These are phyloP conservation scores for Dimargaris xerosporica DNA, from an alignment of 192 early-diverging fungal species.

Conservation along the genomic window DNA sequence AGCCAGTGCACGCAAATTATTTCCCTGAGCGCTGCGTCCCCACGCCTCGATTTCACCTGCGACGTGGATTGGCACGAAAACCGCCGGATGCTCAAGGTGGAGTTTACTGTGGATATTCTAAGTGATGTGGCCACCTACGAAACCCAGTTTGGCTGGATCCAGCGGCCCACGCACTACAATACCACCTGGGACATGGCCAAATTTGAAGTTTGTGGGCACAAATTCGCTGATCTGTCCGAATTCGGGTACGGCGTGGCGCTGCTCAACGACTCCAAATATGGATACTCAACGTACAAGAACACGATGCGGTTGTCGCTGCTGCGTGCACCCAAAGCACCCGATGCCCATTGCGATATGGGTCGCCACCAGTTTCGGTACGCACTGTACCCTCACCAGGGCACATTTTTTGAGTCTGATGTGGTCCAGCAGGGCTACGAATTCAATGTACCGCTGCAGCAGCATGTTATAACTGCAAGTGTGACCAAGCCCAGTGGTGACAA, in stretches of 20 bases:
- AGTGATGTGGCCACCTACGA: constrained; percentile 87
- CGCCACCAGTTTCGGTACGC: constrained; percentile 78
- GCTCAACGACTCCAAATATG: constrained; percentile 95
- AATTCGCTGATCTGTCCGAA: constrained; percentile 93
- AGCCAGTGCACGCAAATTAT: constrained; percentile 64
- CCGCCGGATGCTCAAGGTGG: constrained; percentile 77
- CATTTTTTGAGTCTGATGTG: constrained; percentile 69
- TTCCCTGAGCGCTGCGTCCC: constrained; percentile 53
- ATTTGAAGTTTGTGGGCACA: constrained; percentile 96
- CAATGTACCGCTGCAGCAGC: constrained; percentile 56
- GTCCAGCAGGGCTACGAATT: constrained; percentile 81
- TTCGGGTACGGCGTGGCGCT: constrained; percentile 88
- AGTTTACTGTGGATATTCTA: constrained; percentile 75
- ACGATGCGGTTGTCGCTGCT: constrained; percentile 71
- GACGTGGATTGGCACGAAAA: constrained; percentile 88
- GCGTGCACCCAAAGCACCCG: constrained; percentile 70
- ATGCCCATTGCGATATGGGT: constrained; percentile 42
- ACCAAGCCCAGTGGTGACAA: not conserved
- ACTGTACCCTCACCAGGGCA: constrained; percentile 70
- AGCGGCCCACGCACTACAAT: constrained; percentile 90
- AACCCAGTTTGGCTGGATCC: constrained; percentile 82
- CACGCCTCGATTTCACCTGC: constrained; percentile 74
- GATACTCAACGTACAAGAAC: constrained; percentile 69
- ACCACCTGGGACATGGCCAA: constrained; percentile 75
- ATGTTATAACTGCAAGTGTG: not conserved